Conservation (phyloP, 2,329 filamentous ascomycete genomes). For the Penicillium sp. region DNA sequence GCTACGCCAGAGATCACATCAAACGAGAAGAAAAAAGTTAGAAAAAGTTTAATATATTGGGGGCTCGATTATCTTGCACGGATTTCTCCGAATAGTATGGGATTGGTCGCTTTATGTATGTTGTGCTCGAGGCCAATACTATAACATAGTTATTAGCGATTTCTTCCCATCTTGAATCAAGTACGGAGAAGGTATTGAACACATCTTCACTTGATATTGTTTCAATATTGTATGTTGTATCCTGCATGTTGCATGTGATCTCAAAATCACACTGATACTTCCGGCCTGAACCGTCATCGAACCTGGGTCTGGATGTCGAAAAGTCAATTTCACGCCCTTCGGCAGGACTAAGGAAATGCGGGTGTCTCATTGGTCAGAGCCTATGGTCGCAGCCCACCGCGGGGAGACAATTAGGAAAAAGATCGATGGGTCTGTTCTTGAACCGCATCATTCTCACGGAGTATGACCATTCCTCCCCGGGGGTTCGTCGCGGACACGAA, state of each 20-base stretch:
- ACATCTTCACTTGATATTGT: no score
- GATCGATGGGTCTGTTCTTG: conserved; percentile 20
- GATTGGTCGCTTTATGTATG: no score
- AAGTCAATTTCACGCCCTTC: conserved; percentile 32
- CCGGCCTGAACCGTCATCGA: neutral
- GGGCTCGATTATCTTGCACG: neutral
- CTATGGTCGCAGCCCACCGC: conserved; percentile 24
- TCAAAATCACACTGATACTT: neutral
- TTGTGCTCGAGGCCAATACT: no score
- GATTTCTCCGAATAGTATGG: no score
- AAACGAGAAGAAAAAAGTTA: neutral
- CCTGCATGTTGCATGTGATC: no score
- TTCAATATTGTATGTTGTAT: no score
- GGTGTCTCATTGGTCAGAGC: conserved; percentile 15
- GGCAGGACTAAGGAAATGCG: conserved; percentile 21
- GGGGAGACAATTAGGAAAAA: conserved; percentile 30
- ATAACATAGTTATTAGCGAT: no score
- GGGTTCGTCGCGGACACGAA: no score
- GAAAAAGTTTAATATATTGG: neutral
- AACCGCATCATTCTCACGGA: neutral
- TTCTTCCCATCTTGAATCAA: no score
- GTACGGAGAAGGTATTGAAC: no score
- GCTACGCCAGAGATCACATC: neutral
- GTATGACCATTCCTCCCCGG: conserved; percentile 3
- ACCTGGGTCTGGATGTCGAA: neutral